Base-by-base conservation (phyloP, 805 yeast genomes). In the Wickerhamiella hasegawae region DNA sequence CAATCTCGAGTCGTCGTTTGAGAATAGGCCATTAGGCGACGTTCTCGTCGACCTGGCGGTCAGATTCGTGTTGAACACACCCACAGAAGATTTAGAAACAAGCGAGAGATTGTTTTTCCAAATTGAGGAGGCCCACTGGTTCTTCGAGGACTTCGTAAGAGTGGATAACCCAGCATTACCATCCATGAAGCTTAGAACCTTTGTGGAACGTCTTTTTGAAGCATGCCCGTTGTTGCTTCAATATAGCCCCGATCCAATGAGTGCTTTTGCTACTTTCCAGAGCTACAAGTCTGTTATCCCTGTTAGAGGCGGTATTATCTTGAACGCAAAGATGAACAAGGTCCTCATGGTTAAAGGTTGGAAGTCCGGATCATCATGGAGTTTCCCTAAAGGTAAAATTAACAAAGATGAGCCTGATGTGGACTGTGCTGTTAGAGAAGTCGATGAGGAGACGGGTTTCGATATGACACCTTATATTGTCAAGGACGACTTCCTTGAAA, bases 71-170 rank as follows among this genome's bases (percentile, higher is more conserved):
- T 70, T 85, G 39, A 90, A 90, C 62, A 80, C 85, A 35, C 97
- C 98, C 8, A 71, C 73, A 4, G 96, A 87, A 49, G 98, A 90
- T 54, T 60, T 87, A 35, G 72, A 90, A 23, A 69, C 85, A 12
- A 68, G 75, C 20, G 87, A 63, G 52, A 66, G 98, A 51, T 78
- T 85, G 18, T 71, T 84, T 50, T 90, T 90, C 60, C 94, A 85
- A 53, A 76, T 90, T 28, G 99, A 90, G 62, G 97, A 90, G 56
- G 98, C 98, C 2, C 95, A 84, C 46, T 90, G 98, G 98, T 90
- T 80, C 52, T 90, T 85, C 57, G 69, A 78, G 33, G 99, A 90
- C 57, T 85, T 77, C 48, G 65, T 77, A 10, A 68, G 85, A 24
- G 69, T 68, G 24, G 58, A 76, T 47, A 78, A 83, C 53, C 85